Evolutionary conservation across 805 yeast species (phyloP).

Genomic region (Candida methanosorbosa): DNA sequence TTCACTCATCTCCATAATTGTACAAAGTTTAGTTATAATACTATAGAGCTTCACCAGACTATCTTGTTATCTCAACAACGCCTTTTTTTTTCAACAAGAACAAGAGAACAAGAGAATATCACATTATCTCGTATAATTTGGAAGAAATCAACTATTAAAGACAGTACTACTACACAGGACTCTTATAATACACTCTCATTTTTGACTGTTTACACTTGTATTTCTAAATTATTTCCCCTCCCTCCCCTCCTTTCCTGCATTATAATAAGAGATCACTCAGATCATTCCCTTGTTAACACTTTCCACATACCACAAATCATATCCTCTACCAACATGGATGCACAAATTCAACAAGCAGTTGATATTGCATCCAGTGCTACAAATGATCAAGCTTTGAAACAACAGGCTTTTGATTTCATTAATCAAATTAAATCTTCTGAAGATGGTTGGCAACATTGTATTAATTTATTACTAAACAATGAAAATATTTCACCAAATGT

Average conservation of each 20-base stretch:
- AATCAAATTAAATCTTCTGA: conserved; percentile 43
- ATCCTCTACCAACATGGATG: conserved; percentile 17
- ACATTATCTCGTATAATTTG: no score
- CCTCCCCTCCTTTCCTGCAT: background rate
- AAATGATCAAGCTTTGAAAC: conserved; percentile 51
- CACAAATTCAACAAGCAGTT: conserved; percentile 83
- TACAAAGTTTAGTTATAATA: no score
- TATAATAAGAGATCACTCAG: background rate
- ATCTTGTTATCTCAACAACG: no score
- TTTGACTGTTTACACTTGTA: background rate
- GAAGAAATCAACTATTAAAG: background rate
- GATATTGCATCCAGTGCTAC: conserved; percentile 70
- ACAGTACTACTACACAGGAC: background rate
- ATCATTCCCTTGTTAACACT: background rate
- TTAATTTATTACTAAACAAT: conserved; percentile 33
- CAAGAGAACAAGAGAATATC: no score
- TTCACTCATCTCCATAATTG: no score
- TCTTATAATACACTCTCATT: background rate
- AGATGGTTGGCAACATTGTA: conserved; percentile 48
- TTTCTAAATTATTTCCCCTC: no score
- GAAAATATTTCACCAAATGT: conserved; percentile 39
- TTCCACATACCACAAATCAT: background rate
- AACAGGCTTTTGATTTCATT: conserved; percentile 49
- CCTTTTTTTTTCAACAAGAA: no score
- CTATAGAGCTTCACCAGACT: no score